Evolutionary conservation across 2,329 filamentous ascomycete species (phyloP).

Genomic region (Curvularia spicifera): DNA sequence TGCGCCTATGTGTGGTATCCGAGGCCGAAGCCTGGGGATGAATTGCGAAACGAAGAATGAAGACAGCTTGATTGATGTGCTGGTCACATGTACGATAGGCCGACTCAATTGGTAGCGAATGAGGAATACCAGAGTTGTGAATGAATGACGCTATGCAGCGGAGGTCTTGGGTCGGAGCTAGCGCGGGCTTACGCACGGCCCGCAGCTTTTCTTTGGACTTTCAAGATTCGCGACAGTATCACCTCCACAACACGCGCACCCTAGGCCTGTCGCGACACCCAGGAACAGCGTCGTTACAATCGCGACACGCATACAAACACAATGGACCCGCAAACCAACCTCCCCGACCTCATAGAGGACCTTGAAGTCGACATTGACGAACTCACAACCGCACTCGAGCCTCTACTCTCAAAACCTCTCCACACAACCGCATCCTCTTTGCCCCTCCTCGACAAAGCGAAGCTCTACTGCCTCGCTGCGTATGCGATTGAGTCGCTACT

Average conservation of each 20-base stretch:
- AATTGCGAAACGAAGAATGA: slow-evolving; percentile 44
- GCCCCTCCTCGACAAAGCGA: slow-evolving; percentile 92
- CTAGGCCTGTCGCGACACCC: background rate
- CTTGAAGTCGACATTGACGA: slow-evolving; percentile 81
- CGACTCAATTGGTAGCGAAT: slow-evolving; percentile 2
- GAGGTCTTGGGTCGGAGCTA: slow-evolving; percentile 17
- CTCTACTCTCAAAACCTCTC: slow-evolving; percentile 71
- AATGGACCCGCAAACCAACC: slow-evolving; percentile 62
- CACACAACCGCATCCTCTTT: slow-evolving; percentile 75
- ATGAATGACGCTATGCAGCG: slow-evolving; percentile 16
- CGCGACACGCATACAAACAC: background rate
- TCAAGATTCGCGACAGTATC: slow-evolving; percentile 1
- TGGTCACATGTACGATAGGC: slow-evolving; percentile 22
- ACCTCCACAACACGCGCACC: background rate
- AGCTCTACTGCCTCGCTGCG: slow-evolving; percentile 84
- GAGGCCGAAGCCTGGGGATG: slow-evolving; percentile 55
- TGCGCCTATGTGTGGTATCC: slow-evolving; percentile 50
- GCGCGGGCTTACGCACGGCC: slow-evolving; percentile 34
- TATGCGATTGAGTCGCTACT: slow-evolving; percentile 91
- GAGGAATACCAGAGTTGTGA: background rate
- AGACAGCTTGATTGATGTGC: slow-evolving; percentile 52
- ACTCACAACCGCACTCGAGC: slow-evolving; percentile 74
- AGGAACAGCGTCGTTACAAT: background rate
- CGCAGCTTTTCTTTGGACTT: slow-evolving; percentile 30
- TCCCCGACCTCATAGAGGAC: slow-evolving; percentile 72